These are phyloP conservation scores for Mentha longifolia DNA, from an alignment of 257 asterid genomes.

Conservation along the genomic window DNA sequence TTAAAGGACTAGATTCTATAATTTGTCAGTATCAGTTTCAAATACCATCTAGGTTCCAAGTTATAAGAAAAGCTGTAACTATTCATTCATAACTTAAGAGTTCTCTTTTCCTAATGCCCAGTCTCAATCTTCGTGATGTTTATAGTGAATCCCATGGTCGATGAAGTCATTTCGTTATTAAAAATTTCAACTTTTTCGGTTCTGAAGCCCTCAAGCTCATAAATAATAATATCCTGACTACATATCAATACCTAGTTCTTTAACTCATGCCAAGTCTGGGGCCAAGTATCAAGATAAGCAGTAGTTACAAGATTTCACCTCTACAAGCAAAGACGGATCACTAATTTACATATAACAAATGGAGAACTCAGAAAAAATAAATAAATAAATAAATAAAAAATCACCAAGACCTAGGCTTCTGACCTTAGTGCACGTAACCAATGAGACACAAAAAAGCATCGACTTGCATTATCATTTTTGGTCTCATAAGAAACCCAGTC, in stretches of 20 bases:
- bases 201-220: not conserved
- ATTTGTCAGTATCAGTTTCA: not conserved
- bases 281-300: not conserved
- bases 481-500: not conserved
- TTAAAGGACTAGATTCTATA: not conserved
- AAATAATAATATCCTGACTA: not conserved
- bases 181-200: not conserved
- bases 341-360: not conserved
- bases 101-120: not conserved
- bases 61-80: not conserved
- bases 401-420: slow-evolving; percentile 8
- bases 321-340: not conserved
- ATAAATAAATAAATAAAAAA: no score
- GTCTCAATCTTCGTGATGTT: not conserved
- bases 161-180: not conserved
- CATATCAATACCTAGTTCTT: not conserved
- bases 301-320: not conserved
- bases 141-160: not conserved
- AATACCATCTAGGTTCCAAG: not conserved
- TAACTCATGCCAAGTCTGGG: not conserved
- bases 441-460: slow-evolving; percentile 1
- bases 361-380: not conserved
- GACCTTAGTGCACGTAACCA: not conserved
- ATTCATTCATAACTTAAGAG: not conserved
- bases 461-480: slow-evolving; percentile 9